These are phyloP conservation scores for Irpex sp. DNA, from an alignment of 1,284 basidiomycete species.

Conservation along the genomic window DNA sequence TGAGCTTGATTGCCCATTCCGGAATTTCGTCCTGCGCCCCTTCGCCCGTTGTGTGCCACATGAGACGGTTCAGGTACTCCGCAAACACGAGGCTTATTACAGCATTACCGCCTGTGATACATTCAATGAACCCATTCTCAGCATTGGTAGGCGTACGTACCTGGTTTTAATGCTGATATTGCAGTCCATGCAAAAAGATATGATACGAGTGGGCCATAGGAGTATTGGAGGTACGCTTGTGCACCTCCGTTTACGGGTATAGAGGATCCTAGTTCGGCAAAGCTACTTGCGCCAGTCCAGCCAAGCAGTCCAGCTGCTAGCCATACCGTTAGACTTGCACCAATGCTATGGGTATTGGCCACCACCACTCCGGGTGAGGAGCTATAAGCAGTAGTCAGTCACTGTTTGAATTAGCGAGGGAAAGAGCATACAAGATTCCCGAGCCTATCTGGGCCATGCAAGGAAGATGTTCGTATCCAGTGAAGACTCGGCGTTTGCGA, in stretches of 20 bases:
- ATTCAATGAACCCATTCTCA: neutral
- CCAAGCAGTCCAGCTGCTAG: constrained; percentile 74
- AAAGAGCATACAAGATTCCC: constrained; percentile 76
- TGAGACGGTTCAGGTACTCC: constrained; percentile 85
- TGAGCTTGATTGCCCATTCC: constrained; percentile 91
- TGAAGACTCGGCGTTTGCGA: neutral
- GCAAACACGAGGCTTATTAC: constrained; percentile 72
- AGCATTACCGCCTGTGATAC: constrained; percentile 53
- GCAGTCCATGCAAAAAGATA: constrained; percentile 90
- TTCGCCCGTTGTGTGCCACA: constrained; percentile 62
- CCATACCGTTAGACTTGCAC: constrained; percentile 84
- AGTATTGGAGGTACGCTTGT: constrained; percentile 88
- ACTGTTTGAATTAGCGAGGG: neutral
- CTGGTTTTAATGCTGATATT: constrained; percentile 86
- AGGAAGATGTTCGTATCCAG: constrained; percentile 14
- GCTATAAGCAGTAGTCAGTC: constrained; percentile 33
- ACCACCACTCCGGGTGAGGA: constrained; percentile 91
- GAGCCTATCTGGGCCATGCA: constrained; percentile 68
- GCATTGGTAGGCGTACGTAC: constrained; percentile 32
- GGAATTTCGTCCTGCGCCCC: constrained; percentile 78
- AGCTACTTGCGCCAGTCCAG: constrained; percentile 94
- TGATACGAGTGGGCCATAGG: constrained; percentile 83
- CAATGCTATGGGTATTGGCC: constrained; percentile 81
- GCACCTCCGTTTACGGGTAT: constrained; percentile 89
- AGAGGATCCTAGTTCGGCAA: constrained; percentile 81